phyloP scores from a whole-genome alignment of 495 filamentous ascomycete species.

The Daldinia bambusicola region DNA sequence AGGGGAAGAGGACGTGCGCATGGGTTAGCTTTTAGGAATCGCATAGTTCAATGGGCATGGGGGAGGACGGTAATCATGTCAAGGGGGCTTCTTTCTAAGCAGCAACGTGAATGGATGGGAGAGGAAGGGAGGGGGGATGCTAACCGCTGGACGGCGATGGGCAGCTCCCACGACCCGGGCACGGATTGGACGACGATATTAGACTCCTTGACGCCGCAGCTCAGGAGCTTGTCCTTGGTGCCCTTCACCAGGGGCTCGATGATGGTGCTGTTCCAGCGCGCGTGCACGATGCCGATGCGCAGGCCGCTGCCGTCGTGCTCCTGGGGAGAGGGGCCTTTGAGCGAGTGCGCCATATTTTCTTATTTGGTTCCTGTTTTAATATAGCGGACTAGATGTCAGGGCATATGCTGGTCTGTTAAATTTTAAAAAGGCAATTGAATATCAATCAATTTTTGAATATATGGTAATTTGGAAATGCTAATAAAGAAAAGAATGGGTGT shows the following conservation, averaged over 20 bases:
- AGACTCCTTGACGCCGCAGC: slow-evolving; percentile 81
- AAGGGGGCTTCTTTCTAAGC: no score
- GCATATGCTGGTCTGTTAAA: neutral
- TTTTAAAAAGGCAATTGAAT: neutral
- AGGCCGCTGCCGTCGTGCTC: slow-evolving; percentile 76
- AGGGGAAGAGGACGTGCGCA: neutral
- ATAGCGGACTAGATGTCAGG: neutral
- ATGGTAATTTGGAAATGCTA: neutral
- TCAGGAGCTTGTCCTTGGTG: slow-evolving; percentile 59
- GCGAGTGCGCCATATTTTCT: slow-evolving; percentile 44
- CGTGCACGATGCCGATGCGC: slow-evolving; percentile 93
- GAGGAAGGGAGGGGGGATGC: slow-evolving; percentile 17
- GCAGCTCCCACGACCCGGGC: slow-evolving; percentile 93
- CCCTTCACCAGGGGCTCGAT: slow-evolving; percentile 85
- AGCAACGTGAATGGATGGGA: no score
- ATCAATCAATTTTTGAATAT: neutral
- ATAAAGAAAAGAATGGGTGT: neutral
- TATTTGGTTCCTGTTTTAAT: neutral
- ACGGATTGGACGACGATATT: slow-evolving; percentile 91
- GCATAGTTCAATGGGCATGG: neutral
- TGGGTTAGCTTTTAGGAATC: neutral
- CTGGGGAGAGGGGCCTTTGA: slow-evolving; percentile 59
- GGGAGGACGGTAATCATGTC: slow-evolving; percentile 5
- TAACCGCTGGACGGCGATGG: slow-evolving; percentile 85
- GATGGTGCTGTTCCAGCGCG: slow-evolving; percentile 85